Conservation (phyloP, 257 asterid species). For the Penstemon newberryi region DNA sequence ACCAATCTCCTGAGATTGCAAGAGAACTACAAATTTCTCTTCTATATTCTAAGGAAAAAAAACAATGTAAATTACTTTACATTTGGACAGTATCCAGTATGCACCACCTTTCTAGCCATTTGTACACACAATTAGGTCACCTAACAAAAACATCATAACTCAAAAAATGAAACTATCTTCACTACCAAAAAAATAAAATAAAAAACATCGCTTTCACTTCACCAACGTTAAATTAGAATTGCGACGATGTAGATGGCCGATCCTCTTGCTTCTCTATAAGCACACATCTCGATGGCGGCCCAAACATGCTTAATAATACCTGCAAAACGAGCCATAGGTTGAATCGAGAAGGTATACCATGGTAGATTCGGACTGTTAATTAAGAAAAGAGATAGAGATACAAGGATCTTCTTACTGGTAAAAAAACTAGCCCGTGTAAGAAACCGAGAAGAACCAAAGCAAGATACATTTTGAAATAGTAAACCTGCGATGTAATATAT, state of each 20-base stretch:
- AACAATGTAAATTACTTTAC: slow-evolving; percentile 35
- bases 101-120: slow-evolving; percentile 27
- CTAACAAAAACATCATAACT: slow-evolving; percentile 1
- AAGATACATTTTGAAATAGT: slow-evolving; percentile 93
- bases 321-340: slow-evolving; percentile 32
- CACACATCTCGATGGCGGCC: slow-evolving; percentile 97
- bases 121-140: slow-evolving; percentile 32
- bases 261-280: slow-evolving; percentile 92
- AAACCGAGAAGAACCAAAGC: slow-evolving; percentile 90
- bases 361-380: background rate
- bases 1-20: background rate
- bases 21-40: slow-evolving; percentile 1
- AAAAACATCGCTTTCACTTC: background rate
- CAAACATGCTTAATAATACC: slow-evolving; percentile 91
- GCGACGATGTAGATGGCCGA: slow-evolving; percentile 87
- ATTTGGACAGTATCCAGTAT: slow-evolving; percentile 29
- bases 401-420: slow-evolving; percentile 68
- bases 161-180: background rate
- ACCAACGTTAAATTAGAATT: slow-evolving; percentile 42
- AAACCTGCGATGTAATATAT: slow-evolving; percentile 55
- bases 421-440: slow-evolving; percentile 80
- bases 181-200: slow-evolving; percentile 15
- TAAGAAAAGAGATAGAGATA: background rate
- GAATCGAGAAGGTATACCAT: background rate
- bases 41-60: background rate